phyloP scores from a whole-genome alignment of 257 asterid species.

The Penstemon newberryi region DNA sequence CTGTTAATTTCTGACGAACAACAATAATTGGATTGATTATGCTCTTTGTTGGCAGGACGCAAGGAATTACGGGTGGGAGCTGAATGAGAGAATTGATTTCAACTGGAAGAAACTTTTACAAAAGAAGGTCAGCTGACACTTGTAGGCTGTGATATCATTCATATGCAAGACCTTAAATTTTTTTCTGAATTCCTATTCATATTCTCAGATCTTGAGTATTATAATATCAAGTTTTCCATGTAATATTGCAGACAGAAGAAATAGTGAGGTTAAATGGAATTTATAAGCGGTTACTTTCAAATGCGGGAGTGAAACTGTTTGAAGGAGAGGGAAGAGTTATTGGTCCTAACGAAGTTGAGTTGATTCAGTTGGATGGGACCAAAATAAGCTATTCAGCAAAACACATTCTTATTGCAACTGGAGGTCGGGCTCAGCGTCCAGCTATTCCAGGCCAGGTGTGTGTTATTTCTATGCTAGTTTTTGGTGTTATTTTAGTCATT shows the following conservation, averaged over 20 bases:
- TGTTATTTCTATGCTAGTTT: constrained; percentile 12
- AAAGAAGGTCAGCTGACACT: constrained; percentile 61
- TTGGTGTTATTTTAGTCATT: not conserved
- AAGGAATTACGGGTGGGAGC: constrained; percentile 91
- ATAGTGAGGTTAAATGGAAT: constrained; percentile 85
- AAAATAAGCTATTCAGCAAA: constrained; percentile 83
- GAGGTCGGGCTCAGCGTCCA: constrained; percentile 88
- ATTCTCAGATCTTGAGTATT: not conserved
- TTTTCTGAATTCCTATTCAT: not conserved
- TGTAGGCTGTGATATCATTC: not conserved
- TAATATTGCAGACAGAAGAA: constrained; percentile 75
- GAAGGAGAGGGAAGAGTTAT: constrained; percentile 97
- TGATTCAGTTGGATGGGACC: constrained; percentile 92
- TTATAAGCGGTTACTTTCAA: constrained; percentile 82
- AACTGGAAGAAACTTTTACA: constrained; percentile 95
- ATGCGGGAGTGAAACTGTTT: constrained; percentile 85
- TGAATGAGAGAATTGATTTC: constrained; percentile 73
- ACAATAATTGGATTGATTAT: constrained; percentile 15
- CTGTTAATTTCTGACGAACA: constrained; percentile 3
- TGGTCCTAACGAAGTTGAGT: constrained; percentile 92
- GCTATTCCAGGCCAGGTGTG: constrained; percentile 80
- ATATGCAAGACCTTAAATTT: too few relatives aligned
- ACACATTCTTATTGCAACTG: constrained; percentile 89
- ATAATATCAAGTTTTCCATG: constrained; percentile 11
- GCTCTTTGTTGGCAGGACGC: constrained; percentile 68